A percentile compares a stretch with the other conserved stretches of the same genome.
Evolutionary conservation across 495 filamentous ascomycete species (phyloP).

Genomic region (Penicillium longicatenatum): DNA sequence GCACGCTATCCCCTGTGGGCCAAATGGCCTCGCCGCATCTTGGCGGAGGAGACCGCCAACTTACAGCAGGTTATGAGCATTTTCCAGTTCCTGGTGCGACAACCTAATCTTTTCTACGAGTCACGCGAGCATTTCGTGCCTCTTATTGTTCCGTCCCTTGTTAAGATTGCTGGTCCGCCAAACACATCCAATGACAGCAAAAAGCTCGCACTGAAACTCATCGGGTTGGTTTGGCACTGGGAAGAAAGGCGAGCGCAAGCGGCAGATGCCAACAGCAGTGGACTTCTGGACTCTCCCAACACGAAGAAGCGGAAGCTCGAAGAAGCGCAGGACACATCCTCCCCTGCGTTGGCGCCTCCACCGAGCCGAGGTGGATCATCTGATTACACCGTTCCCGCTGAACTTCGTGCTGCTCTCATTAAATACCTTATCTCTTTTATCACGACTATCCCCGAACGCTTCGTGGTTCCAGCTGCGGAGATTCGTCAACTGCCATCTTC

Average conservation of each 20-base stretch:
- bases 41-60: constrained; percentile 96
- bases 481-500: constrained; percentile 54
- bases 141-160: constrained; percentile 82
- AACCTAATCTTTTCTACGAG: constrained; percentile 93
- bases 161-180: constrained; percentile 82
- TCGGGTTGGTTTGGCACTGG: constrained; percentile 89
- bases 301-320: constrained; percentile 78
- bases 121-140: constrained; percentile 86
- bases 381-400: constrained; percentile 68
- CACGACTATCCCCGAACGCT: constrained; percentile 81
- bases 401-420: constrained; percentile 73
- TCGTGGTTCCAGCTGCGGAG: constrained; percentile 68
- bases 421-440: constrained; percentile 96
- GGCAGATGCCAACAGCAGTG: constrained; percentile 30
- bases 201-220: constrained; percentile 86
- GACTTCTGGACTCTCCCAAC: constrained; percentile 67
- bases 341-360: constrained; percentile 50
- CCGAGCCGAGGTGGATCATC: constrained; percentile 51
- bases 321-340: constrained; percentile 40
- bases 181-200: constrained; percentile 86
- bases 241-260: constrained; percentile 76
- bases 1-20: constrained; percentile 78
- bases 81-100: constrained; percentile 92
- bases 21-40: constrained; percentile 83
- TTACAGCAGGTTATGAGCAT: constrained; percentile 95